Conservation (phyloP, 768 basidiomycete species). For the Russula abietina region DNA sequence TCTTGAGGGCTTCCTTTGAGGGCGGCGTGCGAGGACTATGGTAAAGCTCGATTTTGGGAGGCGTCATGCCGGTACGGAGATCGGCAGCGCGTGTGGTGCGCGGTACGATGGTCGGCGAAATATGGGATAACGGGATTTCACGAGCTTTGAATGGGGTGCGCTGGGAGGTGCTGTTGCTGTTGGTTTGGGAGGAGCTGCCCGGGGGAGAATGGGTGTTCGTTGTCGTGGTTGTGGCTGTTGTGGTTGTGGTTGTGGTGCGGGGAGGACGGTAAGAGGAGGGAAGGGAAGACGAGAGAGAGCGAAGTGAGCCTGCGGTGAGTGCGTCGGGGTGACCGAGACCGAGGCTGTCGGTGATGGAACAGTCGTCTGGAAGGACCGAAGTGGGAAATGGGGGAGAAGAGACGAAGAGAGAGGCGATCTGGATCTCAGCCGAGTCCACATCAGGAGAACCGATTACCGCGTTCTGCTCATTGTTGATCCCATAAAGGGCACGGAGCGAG, state of each 20-base stretch:
- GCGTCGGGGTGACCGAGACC: conserved; percentile 10
- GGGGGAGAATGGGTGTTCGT: conserved; percentile 31
- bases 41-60: conserved; percentile 38
- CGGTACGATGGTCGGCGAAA: conserved; percentile 63
- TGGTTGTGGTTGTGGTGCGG: conserved; percentile 14
- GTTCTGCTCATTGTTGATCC: conserved; percentile 48
- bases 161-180: conserved; percentile 39
- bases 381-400: conserved; percentile 78
- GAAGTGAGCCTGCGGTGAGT: conserved; percentile 30
- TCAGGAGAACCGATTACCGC: conserved; percentile 70
- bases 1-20: conserved; percentile 53
- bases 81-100: conserved; percentile 71
- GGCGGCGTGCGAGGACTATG: conserved; percentile 46
- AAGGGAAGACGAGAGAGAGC: conserved; percentile 43
- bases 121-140: conserved; percentile 53
- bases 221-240: conserved; percentile 18
- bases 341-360: conserved; percentile 30
- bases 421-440: conserved; percentile 62
- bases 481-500: conserved; percentile 69
- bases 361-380: conserved; percentile 51
- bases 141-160: conserved; percentile 62
- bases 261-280: conserved; percentile 34
- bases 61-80: conserved; percentile 55
- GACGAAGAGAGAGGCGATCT: conserved; percentile 71
- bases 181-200: conserved; percentile 39